Conservation (phyloP, 768 basidiomycete species). For the Boletus tomentosulus region DNA sequence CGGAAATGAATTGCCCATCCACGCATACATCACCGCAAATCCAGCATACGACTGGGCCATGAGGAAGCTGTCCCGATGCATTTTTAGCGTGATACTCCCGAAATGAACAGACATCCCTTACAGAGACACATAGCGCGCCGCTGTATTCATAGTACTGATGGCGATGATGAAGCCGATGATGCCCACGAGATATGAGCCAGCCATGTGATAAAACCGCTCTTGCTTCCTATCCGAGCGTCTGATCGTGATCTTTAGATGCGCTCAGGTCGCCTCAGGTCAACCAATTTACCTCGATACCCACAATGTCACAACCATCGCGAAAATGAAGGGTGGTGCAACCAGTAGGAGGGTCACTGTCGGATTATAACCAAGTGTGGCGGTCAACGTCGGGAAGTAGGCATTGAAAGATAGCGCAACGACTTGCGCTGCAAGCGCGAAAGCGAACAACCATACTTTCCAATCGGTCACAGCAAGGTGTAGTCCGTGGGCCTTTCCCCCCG, state of each 20-base stretch:
- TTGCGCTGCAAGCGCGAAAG: conserved; percentile 40
- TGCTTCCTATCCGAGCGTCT: conserved; percentile 66
- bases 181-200: conserved; percentile 47
- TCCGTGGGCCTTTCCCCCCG: conserved; percentile 39
- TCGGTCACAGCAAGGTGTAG: conserved; percentile 62
- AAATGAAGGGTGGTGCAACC: conserved; percentile 72
- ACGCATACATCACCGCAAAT: conserved; percentile 58
- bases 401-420: conserved; percentile 65
- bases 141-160: conserved; percentile 58
- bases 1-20: conserved; percentile 59
- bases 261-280: background rate
- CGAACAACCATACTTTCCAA: conserved; percentile 80
- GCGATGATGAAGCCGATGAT: conserved; percentile 68
- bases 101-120: conserved; percentile 29
- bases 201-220: conserved; percentile 74
- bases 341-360: conserved; percentile 63
- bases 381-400: conserved; percentile 78
- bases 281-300: conserved; percentile 42
- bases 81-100: conserved; percentile 5
- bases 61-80: conserved; percentile 49
- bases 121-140: conserved; percentile 62
- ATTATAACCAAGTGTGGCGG: conserved; percentile 64
- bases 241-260: background rate
- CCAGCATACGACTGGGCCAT: conserved; percentile 74
- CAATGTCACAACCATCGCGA: conserved; percentile 55